Conservation (phyloP, 2,329 filamentous ascomycete genomes). For the Thermoascus crustaceus region DNA sequence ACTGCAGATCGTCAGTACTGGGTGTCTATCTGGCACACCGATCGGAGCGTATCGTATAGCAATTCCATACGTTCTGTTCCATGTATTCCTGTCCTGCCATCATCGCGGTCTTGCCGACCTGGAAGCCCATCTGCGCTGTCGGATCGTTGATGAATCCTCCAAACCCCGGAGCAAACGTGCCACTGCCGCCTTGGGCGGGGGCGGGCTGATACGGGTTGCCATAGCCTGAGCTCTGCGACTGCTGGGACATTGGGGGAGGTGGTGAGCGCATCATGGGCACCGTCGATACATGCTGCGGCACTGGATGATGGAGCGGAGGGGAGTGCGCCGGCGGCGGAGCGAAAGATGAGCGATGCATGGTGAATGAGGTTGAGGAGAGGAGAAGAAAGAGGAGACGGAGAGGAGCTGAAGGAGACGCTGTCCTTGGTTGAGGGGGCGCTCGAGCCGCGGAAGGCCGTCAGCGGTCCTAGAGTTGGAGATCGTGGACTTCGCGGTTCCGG, state of each 20-base stretch:
- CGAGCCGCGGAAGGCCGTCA: background rate
- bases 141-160: conserved; percentile 94
- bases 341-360: conserved; percentile 82
- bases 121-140: conserved; percentile 86
- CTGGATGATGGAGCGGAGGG: conserved; percentile 90
- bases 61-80: conserved; percentile 78
- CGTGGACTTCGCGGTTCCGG: conserved; percentile 2
- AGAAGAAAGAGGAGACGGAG: background rate
- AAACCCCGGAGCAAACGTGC: conserved; percentile 52
- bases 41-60: too few relatives aligned
- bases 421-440: conserved; percentile 1
- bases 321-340: conserved; percentile 67
- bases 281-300: conserved; percentile 96
- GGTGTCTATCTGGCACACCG: too few relatives aligned
- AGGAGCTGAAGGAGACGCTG: conserved; percentile 1
- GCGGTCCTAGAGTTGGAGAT: background rate
- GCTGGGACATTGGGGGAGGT: conserved; percentile 67
- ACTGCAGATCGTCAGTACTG: conserved; percentile 36
- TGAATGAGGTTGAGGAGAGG: conserved; percentile 19
- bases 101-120: conserved; percentile 87
- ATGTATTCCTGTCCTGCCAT: conserved; percentile 88
- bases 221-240: conserved; percentile 50
- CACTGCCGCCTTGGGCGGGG: conserved; percentile 32
- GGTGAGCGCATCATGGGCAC: conserved; percentile 95
- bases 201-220: conserved; percentile 43